Conservation (phyloP, 1,139 yeast genomes). For the Arxiozyma bovina region DNA sequence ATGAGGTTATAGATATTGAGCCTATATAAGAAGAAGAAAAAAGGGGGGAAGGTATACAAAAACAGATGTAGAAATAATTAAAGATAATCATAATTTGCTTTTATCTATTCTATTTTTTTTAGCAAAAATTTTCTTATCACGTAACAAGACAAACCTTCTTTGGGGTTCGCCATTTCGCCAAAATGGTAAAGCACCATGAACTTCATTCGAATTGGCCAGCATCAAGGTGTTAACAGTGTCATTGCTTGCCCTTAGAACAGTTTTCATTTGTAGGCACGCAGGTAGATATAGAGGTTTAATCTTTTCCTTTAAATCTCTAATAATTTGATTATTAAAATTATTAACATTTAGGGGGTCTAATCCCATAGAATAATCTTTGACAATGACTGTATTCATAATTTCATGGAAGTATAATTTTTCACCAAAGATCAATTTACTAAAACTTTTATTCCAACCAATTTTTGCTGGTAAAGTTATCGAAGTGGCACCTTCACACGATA, state of each 20-base stretch:
- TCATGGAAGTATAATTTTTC: constrained; percentile 58
- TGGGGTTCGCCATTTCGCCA: constrained; percentile 76
- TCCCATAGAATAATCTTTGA: constrained; percentile 41
- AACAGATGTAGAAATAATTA: neutral
- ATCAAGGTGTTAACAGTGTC: constrained; percentile 44
- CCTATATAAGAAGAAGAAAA: constrained; percentile 3
- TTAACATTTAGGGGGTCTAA: constrained; percentile 34
- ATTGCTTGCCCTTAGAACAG: constrained; percentile 33
- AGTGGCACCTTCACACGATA: constrained; percentile 77
- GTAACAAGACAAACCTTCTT: constrained; percentile 41
- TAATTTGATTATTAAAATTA: constrained; percentile 50
- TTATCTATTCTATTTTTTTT: neutral
- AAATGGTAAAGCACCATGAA: constrained; percentile 54
- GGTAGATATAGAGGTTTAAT: constrained; percentile 47
- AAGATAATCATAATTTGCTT: constrained; percentile 4
- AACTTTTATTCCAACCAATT: constrained; percentile 65
- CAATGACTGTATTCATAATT: constrained; percentile 55
- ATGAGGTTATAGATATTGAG: neutral
- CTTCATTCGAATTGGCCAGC: constrained; percentile 56
- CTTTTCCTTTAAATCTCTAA: constrained; percentile 39
- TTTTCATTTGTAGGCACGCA: constrained; percentile 56
- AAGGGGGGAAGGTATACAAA: neutral
- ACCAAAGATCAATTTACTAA: constrained; percentile 65
- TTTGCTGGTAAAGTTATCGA: constrained; percentile 61
- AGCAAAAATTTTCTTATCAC: constrained; percentile 33